phyloP scores from a whole-genome alignment of 176 grass and related monocot species.

The Puya raimondii region DNA sequence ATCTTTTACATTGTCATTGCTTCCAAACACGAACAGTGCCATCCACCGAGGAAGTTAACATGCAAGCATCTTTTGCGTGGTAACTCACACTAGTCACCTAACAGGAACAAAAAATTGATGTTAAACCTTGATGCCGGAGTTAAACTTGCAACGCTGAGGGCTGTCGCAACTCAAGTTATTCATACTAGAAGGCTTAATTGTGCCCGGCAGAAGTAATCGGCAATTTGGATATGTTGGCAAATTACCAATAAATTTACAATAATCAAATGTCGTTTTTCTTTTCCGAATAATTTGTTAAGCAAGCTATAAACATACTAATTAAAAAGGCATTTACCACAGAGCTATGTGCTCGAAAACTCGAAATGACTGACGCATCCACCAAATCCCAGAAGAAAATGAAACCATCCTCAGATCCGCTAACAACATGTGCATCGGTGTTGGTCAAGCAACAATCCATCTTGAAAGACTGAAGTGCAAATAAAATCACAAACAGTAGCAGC shows the following conservation, averaged over 20 bases:
- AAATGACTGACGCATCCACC: conserved; percentile 68
- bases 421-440: conserved; percentile 83
- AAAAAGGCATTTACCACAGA: conserved; percentile 58
- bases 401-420: conserved; percentile 82
- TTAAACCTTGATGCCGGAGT: background rate
- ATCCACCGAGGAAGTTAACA: conserved; percentile 89
- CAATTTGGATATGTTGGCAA: too few relatives aligned
- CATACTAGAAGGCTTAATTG: too few relatives aligned
- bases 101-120: background rate
- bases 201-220: too few relatives aligned
- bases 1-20: conserved; percentile 19
- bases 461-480: conserved; percentile 43
- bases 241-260: too few relatives aligned
- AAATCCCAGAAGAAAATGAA: conserved; percentile 87
- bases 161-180: too few relatives aligned
- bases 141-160: too few relatives aligned
- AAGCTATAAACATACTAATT: background rate
- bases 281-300: too few relatives aligned
- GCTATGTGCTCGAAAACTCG: conserved; percentile 74
- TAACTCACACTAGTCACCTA: conserved; percentile 88
- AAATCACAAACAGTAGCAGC: background rate
- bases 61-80: conserved; percentile 73
- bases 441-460: conserved; percentile 97
- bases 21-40: conserved; percentile 79
- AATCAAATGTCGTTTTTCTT: too few relatives aligned